These are phyloP conservation scores for Populus pruinosa DNA, from an alignment of 345 rosid genomes.

Conservation along the genomic window DNA sequence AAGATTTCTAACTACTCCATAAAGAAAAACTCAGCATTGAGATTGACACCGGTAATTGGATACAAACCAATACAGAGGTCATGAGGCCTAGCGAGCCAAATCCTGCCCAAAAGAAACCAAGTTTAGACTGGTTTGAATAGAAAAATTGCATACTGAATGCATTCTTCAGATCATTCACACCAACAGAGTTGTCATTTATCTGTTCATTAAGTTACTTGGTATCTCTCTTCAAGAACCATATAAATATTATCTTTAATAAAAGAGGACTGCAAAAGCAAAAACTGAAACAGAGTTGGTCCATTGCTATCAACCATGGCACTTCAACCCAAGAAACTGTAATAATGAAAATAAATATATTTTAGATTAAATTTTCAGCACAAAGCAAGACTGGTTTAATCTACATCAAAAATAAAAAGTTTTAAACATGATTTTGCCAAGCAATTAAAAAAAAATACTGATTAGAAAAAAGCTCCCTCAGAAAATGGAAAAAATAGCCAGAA, in stretches of 20 bases:
- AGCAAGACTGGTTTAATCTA: neutral
- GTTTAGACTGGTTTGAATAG: neutral
- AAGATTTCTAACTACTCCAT: neutral
- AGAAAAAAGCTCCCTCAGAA: no score
- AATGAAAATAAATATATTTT: neutral
- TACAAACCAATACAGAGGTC: constrained; percentile 89
- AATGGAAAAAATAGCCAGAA: neutral
- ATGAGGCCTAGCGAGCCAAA: constrained; percentile 97
- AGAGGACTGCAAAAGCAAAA: neutral
- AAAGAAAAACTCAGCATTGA: neutral
- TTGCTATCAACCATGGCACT: neutral
- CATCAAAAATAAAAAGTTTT: neutral
- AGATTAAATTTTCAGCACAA: neutral
- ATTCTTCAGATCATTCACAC: neutral
- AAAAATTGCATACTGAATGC: neutral
- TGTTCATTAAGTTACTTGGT: neutral
- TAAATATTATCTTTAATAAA: neutral
- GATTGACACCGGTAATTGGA: neutral
- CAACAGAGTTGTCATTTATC: neutral
- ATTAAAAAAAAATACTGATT: neutral
- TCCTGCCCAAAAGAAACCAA: constrained; percentile 47
- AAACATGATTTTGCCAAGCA: neutral
- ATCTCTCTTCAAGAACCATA: neutral
- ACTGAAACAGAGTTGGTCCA: neutral
- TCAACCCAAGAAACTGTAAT: neutral